Evolutionary conservation across 306 rosid species (phyloP).

Genomic region (Prunus campanulata): DNA sequence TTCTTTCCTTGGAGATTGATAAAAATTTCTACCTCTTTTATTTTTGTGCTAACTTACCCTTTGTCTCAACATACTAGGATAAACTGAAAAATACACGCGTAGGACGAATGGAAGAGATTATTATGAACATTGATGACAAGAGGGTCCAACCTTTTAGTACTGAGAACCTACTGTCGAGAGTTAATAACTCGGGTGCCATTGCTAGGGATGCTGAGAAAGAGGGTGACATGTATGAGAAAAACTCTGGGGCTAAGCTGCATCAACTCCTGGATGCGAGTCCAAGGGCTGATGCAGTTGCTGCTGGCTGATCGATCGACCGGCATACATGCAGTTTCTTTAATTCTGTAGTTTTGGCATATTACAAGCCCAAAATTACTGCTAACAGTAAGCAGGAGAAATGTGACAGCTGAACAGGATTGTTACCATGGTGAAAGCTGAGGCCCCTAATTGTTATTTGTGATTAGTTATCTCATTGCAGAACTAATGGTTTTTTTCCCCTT

Average conservation of each 20-base stretch:
- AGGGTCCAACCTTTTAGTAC: conserved; percentile 56
- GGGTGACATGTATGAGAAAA: conserved; percentile 57
- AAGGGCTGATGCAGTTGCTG: conserved; percentile 83
- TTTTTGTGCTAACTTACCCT: conserved; percentile 16
- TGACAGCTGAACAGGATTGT: conserved; percentile 41
- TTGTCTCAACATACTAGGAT: conserved; percentile 44
- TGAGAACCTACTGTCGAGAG: conserved; percentile 72
- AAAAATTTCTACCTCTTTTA: neutral
- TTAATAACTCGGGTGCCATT: conserved; percentile 55
- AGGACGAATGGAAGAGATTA: conserved; percentile 54
- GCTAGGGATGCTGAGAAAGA: conserved; percentile 57
- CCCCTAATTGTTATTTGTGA: conserved; percentile 48
- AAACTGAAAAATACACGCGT: conserved; percentile 56
- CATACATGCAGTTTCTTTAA: conserved; percentile 29
- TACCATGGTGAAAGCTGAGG: conserved; percentile 21
- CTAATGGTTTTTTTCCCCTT: conserved; percentile 14
- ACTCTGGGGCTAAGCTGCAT: conserved; percentile 75
- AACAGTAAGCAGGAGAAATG: conserved; percentile 48
- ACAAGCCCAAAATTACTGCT: conserved; percentile 85
- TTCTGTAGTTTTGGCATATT: conserved; percentile 95
- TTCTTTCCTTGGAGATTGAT: neutral
- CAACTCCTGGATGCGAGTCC: conserved; percentile 82
- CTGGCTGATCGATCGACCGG: conserved; percentile 53
- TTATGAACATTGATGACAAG: conserved; percentile 50
- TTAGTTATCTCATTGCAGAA: conserved; percentile 29